Base-by-base conservation (phyloP, 176 grass and related monocot species). In the Typha latifolia region DNA sequence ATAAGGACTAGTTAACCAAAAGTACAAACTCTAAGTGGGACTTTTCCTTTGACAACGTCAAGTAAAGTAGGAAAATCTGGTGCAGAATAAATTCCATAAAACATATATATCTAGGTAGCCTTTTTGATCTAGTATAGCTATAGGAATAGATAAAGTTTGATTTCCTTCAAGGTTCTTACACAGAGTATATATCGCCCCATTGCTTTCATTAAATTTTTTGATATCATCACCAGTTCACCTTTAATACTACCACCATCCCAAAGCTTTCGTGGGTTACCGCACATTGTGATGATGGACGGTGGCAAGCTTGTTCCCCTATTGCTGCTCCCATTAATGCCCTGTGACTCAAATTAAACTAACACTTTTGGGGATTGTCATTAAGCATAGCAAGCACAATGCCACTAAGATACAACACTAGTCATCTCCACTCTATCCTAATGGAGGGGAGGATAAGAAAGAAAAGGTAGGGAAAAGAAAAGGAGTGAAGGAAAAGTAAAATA, bases 251-350 rank as follows among this genome's bases (percentile, higher is more conserved):
- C 20, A 59, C 53, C 53, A 9, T 59, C 16, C 22, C 53, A 59
- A 8, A n/a, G 53, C 16, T 21, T 59, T 59, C 20, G 2, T n/a
- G 12, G 66, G 8, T 68, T 15, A 49, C 66, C 13, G 13, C 66
- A 24, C 66, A 51, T 26, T 22, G 48, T 68, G 66, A 26, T 27
- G 5, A 13, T 27, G 31, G 32, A 13, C 3, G 66, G 19, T 31
- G 66, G 49, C 65, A 68, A 27, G 43, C 14, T 68, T 51, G 47
- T 68, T 49, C 20, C 20, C 66, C 12, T 29, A n/a, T 11, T 59
- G 4, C 53, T 22, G 16, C 37, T 59, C 20, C 20, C 16, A 19
- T 59, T 59, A 59, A 20, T 59, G 53, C 53, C 20, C 11, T 59
- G 53, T 59, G n/a, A 59, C 53, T 22, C 53, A 59, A 59, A 59